Base-by-base conservation (phyloP, 1,284 basidiomycete species). In the Prillingera fragicola region DNA sequence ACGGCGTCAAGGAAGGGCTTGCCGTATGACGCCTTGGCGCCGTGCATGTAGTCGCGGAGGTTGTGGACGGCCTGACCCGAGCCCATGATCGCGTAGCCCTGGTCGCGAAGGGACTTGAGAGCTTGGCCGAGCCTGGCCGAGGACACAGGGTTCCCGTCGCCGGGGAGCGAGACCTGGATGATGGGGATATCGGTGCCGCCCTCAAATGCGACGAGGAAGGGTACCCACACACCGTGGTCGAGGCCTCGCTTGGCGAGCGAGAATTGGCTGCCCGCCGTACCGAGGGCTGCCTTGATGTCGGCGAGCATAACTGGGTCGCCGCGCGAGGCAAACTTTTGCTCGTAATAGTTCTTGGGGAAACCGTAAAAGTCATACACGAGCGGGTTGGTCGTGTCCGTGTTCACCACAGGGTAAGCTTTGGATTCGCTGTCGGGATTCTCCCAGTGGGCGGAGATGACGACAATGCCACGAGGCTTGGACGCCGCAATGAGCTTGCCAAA, bases 381-480 rank as follows among this genome's bases (percentile, higher is more conserved):
- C 0, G 72, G 71, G 35, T 70, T 70, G 13, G 59, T 50, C 3
- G 37, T 18, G 38, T 70, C 63, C 23, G 57, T 60, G 46, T 71
- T 71, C 34, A 74, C 67, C 67, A 37, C 37, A 29, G 12, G 26
- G 3, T 4, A 58, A 60, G 40, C 39, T 69, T 65, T 54, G 7
- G 59, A 37, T 12, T 70, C 65, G 25, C 46, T 51, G 1, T 38
- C 35, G 3, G 54, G 48, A 35, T 68, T 65, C 52, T 75, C 74
- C 74, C 74, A 75, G 52, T 75, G 74, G 2, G 74, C 74, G 5
- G 67, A 70, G 32, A 75, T 62, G 35, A 71, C 63, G 21, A 74
- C 60, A 7, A 75, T 56, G 1, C 71, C 73, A 32, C 62, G 66
- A 9, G 66, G 62, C n/a, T 63, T 55, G 13, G 52, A 44, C 2